Conservation (phyloP, 805 yeast species). For the Candida bentonensis region DNA sequence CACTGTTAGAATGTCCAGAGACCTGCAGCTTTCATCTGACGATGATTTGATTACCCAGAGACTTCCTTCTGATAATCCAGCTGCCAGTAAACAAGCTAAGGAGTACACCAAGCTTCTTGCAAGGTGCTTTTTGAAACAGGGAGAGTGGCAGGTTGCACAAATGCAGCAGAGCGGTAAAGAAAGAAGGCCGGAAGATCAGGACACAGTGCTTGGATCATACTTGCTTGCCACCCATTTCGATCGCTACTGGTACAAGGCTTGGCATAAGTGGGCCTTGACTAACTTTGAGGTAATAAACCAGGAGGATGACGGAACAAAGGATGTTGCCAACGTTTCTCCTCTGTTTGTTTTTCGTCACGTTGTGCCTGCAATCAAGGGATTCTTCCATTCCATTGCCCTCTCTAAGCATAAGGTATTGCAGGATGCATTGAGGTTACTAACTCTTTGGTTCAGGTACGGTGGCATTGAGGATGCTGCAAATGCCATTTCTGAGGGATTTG, state of each 20-base stretch:
- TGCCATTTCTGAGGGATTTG: slow-evolving; percentile 83
- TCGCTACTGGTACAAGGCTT: slow-evolving; percentile 88
- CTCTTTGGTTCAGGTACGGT: slow-evolving; percentile 94
- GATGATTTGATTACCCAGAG: slow-evolving; percentile 81
- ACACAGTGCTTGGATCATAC: slow-evolving; percentile 81
- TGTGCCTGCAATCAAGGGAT: slow-evolving; percentile 90
- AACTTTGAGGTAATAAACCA: slow-evolving; percentile 88
- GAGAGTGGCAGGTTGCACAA: slow-evolving; percentile 91
- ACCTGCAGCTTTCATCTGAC: slow-evolving; percentile 63
- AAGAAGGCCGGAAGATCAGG: slow-evolving; percentile 39
- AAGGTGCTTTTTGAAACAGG: slow-evolving; percentile 90
- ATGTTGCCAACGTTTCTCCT: slow-evolving; percentile 13
- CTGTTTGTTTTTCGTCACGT: slow-evolving; percentile 70
- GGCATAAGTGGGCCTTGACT: slow-evolving; percentile 99
- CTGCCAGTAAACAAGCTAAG: slow-evolving; percentile 35
- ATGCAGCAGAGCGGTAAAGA: slow-evolving; percentile 32
- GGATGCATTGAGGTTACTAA: slow-evolving; percentile 77
- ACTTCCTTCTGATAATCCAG: slow-evolving; percentile 56
- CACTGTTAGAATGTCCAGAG: slow-evolving; percentile 80
- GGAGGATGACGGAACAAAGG: slow-evolving; percentile 22
- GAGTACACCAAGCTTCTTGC: slow-evolving; percentile 79
- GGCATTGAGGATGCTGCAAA: slow-evolving; percentile 83
- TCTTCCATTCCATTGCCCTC: slow-evolving; percentile 84
- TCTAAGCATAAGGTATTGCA: slow-evolving; percentile 81
- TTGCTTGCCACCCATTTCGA: slow-evolving; percentile 92